Base-by-base conservation (phyloP, 2,329 filamentous ascomycete genomes). In the Aureobasidium sp. region DNA sequence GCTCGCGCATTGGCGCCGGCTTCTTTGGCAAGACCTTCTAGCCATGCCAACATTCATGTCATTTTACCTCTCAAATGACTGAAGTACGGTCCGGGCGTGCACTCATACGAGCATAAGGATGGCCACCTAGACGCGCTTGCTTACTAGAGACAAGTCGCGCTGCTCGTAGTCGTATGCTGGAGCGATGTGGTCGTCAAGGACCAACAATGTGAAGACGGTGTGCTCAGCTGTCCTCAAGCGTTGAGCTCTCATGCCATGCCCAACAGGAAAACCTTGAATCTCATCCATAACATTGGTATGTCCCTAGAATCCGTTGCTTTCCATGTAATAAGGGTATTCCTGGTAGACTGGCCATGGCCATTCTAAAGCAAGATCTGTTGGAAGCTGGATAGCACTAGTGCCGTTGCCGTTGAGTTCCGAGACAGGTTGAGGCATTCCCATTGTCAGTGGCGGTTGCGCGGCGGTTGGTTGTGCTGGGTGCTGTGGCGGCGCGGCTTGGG, bases 311-410 rank as follows among this genome's bases (percentile, higher is more conserved):
- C 47, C 47, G n/a, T 42, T 52, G 29, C 36, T 58, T 5, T 58
- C 55, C 31, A 42, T 39, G 36, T 42, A 60, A 7, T 39, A 60
- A 20, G 56, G 44, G n/a, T 47, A 47, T 17, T 60, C 57, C 20
- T 49, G 45, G 22, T 60, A 60, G 20, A 60, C n/a, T 12, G 34
- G 57, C 57, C 57, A 60, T 2, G 57, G 57, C 57, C 57, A 60
- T 27, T 60, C 57, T 2, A 51, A 22, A 41, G 36, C 42, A 11
- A 49, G 37, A 22, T 55, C 51, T 41, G 61, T 25, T 41, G 61
- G 44, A 5, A 49, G 22, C 20, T 53, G 51, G 3, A 55, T 17
- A 31, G n/a, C 20, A 25, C 31, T 8, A n/a, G 22, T 47, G 27
- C 52, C 34, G 20, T 41, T 36, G 29, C 42, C 52, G 20, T 47